Evolutionary conservation across 305 asterid genomes (phyloP).

Genomic region (Plantago coronopus): DNA sequence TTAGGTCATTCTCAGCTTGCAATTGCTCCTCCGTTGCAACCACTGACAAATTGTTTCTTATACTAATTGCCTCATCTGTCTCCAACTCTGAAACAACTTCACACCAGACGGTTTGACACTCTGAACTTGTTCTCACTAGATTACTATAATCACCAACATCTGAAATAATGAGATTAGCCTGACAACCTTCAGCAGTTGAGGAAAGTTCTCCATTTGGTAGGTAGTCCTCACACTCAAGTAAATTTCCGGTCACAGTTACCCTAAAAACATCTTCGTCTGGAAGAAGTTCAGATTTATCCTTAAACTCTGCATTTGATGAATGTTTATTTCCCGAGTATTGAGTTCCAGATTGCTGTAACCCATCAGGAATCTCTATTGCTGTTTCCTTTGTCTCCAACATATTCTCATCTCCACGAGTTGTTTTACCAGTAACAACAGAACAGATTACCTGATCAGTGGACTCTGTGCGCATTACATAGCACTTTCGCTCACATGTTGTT

Average conservation of each 20-base stretch:
- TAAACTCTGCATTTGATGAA: slow-evolving; percentile 30
- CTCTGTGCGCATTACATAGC: slow-evolving; percentile 29
- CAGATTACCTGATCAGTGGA: slow-evolving; percentile 26
- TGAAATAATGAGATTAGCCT: slow-evolving; percentile 21
- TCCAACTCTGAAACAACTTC: slow-evolving; percentile 28
- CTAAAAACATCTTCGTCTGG: slow-evolving; percentile 25
- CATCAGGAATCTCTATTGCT: slow-evolving; percentile 27
- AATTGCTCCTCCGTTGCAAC: slow-evolving; percentile 18
- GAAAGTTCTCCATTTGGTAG: slow-evolving; percentile 29
- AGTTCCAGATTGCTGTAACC: slow-evolving; percentile 27
- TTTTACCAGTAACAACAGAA: slow-evolving; percentile 28
- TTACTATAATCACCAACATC: slow-evolving; percentile 31
- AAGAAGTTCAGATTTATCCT: slow-evolving; percentile 23
- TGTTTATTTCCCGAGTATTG: slow-evolving; percentile 25
- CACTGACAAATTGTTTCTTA: slow-evolving; percentile 23
- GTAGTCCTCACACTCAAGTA: slow-evolving; percentile 25
- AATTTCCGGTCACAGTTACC: slow-evolving; percentile 24
- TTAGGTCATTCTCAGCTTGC: slow-evolving; percentile 18
- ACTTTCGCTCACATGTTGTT: slow-evolving; percentile 28
- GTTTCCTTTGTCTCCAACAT: slow-evolving; percentile 25
- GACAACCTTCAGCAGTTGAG: slow-evolving; percentile 26
- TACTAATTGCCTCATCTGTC: slow-evolving; percentile 2
- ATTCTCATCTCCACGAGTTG: slow-evolving; percentile 27
- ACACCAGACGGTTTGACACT: slow-evolving; percentile 22
- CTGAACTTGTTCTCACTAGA: slow-evolving; percentile 23